Conservation (phyloP, 352 stramenopile genomes). For the Saprolegnia parasitica region DNA sequence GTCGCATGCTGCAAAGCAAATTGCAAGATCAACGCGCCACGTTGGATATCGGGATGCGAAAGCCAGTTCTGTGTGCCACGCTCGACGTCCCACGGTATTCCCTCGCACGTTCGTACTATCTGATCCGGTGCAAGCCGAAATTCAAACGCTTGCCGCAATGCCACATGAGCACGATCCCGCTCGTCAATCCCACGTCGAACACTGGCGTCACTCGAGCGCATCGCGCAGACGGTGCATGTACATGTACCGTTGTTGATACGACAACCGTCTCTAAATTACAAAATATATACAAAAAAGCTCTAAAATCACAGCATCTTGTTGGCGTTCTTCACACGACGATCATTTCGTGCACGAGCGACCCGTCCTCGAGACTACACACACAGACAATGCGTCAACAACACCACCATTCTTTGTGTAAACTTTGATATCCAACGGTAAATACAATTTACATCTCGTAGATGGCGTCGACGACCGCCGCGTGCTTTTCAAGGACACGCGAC, state of each 20-base stretch:
- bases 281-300: too few relatives aligned
- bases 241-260: background rate
- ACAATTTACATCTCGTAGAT: conserved; percentile 41
- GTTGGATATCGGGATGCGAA: too few relatives aligned
- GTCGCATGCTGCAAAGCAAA: too few relatives aligned
- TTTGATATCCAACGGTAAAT: background rate
- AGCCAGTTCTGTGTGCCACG: too few relatives aligned
- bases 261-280: background rate
- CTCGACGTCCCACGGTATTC: too few relatives aligned
- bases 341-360: background rate
- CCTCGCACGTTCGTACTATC: background rate
- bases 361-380: background rate
- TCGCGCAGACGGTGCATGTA: background rate
- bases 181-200: background rate
- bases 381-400: background rate
- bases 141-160: background rate
- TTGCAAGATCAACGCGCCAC: too few relatives aligned
- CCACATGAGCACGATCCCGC: background rate
- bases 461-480: conserved; percentile 46
- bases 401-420: background rate
- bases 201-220: background rate
- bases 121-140: background rate
- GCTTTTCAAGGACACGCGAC: conserved; percentile 49
- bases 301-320: too few relatives aligned
- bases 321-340: background rate